Evolutionary conservation across 2,329 filamentous ascomycete genomes (phyloP), one percentile per base, ranked within the genome.

Genomic region (Shiraia bambusicola): DNA sequence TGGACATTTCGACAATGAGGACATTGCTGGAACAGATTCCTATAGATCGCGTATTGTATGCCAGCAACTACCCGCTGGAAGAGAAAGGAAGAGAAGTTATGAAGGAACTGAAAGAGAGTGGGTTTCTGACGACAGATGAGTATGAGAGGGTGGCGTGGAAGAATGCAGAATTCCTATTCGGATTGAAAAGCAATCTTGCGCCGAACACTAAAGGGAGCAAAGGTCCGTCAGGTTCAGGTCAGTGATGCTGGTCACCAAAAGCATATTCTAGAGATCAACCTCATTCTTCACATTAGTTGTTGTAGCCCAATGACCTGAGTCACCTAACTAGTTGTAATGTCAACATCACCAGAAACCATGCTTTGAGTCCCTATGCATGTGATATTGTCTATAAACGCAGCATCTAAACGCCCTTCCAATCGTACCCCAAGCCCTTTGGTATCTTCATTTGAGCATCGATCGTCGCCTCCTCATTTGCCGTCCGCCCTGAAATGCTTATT

Each of bases 61-160:
- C 75, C 45, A 74, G 81, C 8, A 79, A 82, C 51, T 82, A 81
- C 50, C 80, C 79, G 0, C 80, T 81, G 35, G 70, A 71, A 30
- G 66, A 65, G 34, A 79, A 74, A 44, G 79, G 78, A 0, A 58
- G 69, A 19, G 64, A 61, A 7, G 79, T 76, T 50, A 64, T 82
- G 38, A 54, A 70, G 35, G 73, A 77, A 45, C 56, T 82, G 29
- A 65, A 69, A 41, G 56, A 67, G 31, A 79, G 77, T 47, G 75
- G 73, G 0, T 53, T 81, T 50, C 67, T 83, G 24, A 72, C 58
- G 1, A 59, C 67, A 22, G 72, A 77, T 35, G 72, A 78, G 39
- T 69, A 79, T 50, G 72, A 76, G 32, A 66, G 59, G 29, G 74
- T 81, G 50, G 72, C 69, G 0, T 76, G 72, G 59, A 65, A 63